Base-by-base conservation (phyloP, 179 eudicot species). In the Heliamphora pulchella region DNA sequence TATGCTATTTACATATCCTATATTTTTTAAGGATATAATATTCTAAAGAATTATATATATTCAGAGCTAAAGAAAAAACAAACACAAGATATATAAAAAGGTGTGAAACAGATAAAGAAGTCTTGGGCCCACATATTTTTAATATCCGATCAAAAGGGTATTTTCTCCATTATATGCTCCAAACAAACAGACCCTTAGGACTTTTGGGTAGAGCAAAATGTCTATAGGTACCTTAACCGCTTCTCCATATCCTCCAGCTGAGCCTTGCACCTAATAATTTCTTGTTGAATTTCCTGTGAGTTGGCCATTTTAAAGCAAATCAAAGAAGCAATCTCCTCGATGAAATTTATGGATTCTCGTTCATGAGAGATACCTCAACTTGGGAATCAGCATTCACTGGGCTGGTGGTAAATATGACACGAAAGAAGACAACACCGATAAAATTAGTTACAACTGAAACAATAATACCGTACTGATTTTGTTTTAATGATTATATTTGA, bases 201-300 rank as follows among this genome's bases (percentile, higher is more conserved):
- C 2, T 17, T 54, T 39, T 2, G 1, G 22, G 11, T 8, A 8
- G 10, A n/a, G 17, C n/a, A 13, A 20, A 63, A 22, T 1, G 1
- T 74, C 3, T 7, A 43, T 41, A 13, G 48, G 39, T 76, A 88
- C 91, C 89, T 88, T 41, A 88, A 75, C 63, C 83, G 58, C 71
- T 81, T 88, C 72, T 86, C 89, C 84, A 75, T 75, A 6, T 81
- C 86, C 74, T 85, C 85, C 71, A 86, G 22, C 44, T 85, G 89
- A 70, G 79, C 77, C 78, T 82, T 86, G 47, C 79, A 80, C 78
- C 84, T 76, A 7, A 78, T 0, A 15, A 88, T 75, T 75, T 88
- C 91, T 85, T 86, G 86, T 50, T 88, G 91, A 68, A 86, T 71
- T 58, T 83, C 84, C 90, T 88, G 84, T 39, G 76, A 31, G 31